Evolutionary conservation across 306 rosid genomes (phyloP), one percentile per base, ranked within the genome.

Genomic region (Phaseolus lunatus): DNA sequence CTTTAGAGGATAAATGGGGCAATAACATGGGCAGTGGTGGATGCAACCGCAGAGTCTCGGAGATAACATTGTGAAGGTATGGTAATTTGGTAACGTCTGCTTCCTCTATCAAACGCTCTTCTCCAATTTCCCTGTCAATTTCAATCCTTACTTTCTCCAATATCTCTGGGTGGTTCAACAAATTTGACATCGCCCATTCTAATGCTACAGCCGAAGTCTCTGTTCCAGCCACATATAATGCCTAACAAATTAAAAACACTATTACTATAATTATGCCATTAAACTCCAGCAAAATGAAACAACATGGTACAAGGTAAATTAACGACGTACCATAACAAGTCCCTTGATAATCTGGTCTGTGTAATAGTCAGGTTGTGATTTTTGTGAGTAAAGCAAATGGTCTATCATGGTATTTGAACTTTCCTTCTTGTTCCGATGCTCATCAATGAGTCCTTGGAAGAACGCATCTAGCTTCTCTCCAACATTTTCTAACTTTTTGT

Each of bases 271-370:
- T 33, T 7, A 33, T 33, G 39, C 5, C n/a, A n/a, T n/a, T n/a
- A n/a, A n/a, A n/a, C n/a, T 33, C 9, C 9, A 1, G 48, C 9
- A 37, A 37, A 37, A 8, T 37, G 11, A 37, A 20, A 0, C 4
- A 49, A 48, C 15, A 9, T 16, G 20, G 15, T 48, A 6, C 3
- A 16, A 48, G 16, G 19, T 15, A 19, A 26, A 44, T 58, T 3
- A 58, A 15, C 2, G 20, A 74, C 81, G 69, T 23, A 91, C 96
- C 91, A 86, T 53, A 9, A 87, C 76, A 33, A 82, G 80, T 11
- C 90, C 96, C 62, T 91, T 91, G 83, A 91, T 91, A 9, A 87
- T 84, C 75, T 87, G 82, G 41, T 91, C 93, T 1, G 81, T 79
- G 54, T 91, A 90, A 54, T 84, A 77, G 10, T 86, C 86, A 2